Conservation (phyloP, 176 grass and related monocot species). For the Bromus sterilis region DNA sequence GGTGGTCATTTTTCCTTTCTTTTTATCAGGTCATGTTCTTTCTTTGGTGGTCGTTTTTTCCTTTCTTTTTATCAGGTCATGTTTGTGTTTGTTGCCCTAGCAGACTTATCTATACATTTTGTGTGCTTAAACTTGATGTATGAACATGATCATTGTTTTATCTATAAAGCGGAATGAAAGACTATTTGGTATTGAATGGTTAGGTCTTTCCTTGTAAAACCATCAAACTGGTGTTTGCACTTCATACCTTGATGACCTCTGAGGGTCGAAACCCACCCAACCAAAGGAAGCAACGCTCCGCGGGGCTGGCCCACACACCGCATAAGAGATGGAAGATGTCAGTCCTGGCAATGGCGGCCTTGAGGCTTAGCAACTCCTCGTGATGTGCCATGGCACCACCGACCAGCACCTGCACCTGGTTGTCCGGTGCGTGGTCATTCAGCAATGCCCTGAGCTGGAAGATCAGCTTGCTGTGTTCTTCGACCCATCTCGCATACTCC, state of each 20-base stretch:
- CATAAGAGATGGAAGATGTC: slow-evolving; percentile 73
- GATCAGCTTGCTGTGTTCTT: slow-evolving; percentile 64
- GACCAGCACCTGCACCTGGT: slow-evolving; percentile 50
- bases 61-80: too few relatives aligned
- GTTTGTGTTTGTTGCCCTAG: too few relatives aligned
- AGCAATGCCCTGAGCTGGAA: slow-evolving; percentile 50
- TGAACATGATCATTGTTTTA: too few relatives aligned
- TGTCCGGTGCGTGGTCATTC: slow-evolving; percentile 45
- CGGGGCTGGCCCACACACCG: slow-evolving; percentile 57
- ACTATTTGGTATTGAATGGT: background rate
- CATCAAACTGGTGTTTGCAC: background rate
- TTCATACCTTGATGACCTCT: slow-evolving; percentile 58
- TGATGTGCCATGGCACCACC: slow-evolving; percentile 46
- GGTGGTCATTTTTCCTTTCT: too few relatives aligned
- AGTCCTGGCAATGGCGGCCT: slow-evolving; percentile 29
- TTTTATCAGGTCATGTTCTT: too few relatives aligned
- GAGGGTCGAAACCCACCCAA: slow-evolving; percentile 67
- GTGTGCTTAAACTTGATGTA: too few relatives aligned
- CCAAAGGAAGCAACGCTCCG: slow-evolving; percentile 80
- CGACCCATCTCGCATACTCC: slow-evolving; percentile 70
- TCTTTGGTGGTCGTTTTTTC: too few relatives aligned
- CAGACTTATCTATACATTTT: too few relatives aligned
- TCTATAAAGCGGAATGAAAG: too few relatives aligned
- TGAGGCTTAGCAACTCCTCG: slow-evolving; percentile 40
- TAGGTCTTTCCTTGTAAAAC: background rate